These are phyloP conservation scores for Solanum appendiculatum DNA, from an alignment of 257 asterid genomes.

Conservation along the genomic window DNA sequence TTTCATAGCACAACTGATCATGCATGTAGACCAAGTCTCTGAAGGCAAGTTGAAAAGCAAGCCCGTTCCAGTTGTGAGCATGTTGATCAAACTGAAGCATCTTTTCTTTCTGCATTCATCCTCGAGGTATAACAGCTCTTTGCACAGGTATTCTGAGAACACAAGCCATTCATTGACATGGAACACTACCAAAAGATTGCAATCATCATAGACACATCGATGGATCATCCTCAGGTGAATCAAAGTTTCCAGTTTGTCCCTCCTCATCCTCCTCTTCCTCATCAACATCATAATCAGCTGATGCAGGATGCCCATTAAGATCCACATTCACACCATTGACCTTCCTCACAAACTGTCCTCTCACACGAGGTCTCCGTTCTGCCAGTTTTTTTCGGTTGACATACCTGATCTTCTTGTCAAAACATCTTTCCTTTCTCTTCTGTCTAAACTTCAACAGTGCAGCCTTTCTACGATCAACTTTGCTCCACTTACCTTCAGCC, in stretches of 20 bases:
- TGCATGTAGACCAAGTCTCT: not conserved
- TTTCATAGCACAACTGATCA: not conserved
- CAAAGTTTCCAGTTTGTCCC: not conserved
- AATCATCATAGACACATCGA: not conserved
- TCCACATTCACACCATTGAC: constrained; percentile 60
- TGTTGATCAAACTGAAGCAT: not conserved
- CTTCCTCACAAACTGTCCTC: constrained; percentile 95
- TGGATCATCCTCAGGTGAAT: constrained; percentile 9
- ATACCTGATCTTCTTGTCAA: constrained; percentile 89
- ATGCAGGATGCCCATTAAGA: constrained; percentile 79
- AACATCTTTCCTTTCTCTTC: constrained; percentile 88
- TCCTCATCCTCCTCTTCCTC: constrained; percentile 28
- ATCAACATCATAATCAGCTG: constrained; percentile 49
- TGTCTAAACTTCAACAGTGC: constrained; percentile 89
- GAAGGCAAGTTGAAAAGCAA: not conserved
- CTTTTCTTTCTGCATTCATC: not conserved
- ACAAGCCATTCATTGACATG: not conserved
- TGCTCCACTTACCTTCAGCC: constrained; percentile 32
- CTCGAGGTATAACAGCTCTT: not conserved
- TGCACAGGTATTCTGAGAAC: not conserved
- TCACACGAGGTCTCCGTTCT: constrained; percentile 87
- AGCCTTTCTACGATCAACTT: constrained; percentile 73
- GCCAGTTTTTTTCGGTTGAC: constrained; percentile 83
- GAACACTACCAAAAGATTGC: not conserved
- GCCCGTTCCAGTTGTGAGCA: not conserved